These are phyloP conservation scores for Xylaria polymorpha DNA, from an alignment of 2,329 filamentous ascomycete genomes.

Conservation along the genomic window DNA sequence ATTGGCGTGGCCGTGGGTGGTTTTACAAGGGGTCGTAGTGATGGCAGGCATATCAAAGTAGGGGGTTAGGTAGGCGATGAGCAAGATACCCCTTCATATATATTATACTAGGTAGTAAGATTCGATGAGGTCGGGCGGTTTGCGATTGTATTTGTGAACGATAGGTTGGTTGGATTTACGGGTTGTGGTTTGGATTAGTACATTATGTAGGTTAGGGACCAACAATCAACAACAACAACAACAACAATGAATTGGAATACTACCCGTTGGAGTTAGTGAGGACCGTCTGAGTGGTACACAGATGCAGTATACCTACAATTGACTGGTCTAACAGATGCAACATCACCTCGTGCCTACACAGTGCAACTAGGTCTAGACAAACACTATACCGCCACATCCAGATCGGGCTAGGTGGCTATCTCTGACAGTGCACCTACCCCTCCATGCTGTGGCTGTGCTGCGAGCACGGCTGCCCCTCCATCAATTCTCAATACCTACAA, in stretches of 20 bases:
- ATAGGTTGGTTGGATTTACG: neutral
- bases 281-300: neutral
- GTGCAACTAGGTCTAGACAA: too few relatives aligned
- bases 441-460: conserved; percentile 30
- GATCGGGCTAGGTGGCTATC: too few relatives aligned
- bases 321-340: too few relatives aligned
- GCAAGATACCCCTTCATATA: conserved; percentile 5
- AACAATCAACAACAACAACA: too few relatives aligned
- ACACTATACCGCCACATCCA: too few relatives aligned
- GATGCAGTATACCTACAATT: too few relatives aligned
- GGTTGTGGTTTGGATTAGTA: neutral
- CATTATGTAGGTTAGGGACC: too few relatives aligned
- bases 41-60: neutral
- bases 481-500: neutral
- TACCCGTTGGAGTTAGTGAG: too few relatives aligned
- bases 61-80: neutral
- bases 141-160: neutral
- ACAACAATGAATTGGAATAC: too few relatives aligned
- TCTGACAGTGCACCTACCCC: conserved; percentile 15
- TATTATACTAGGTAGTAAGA: neutral
- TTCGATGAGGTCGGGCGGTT: neutral
- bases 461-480: conserved; percentile 20
- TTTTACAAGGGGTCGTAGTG: neutral
- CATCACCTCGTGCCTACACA: too few relatives aligned
- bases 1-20: neutral